Conservation (phyloP, 2,329 filamentous ascomycete genomes). For the Pseudogymnoascus sp. region DNA sequence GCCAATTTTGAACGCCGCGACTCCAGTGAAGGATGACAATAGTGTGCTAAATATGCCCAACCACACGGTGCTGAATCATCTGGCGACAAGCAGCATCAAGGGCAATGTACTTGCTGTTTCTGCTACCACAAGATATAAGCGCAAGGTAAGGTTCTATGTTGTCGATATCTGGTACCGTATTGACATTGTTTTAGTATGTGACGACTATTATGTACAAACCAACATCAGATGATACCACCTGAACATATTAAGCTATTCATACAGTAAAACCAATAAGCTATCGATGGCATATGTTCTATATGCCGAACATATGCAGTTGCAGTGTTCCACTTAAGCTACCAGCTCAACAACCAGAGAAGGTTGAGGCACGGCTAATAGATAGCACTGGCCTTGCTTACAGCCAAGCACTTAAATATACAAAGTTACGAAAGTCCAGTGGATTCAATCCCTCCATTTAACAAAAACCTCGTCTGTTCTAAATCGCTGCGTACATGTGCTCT, state of each 20-base stretch:
- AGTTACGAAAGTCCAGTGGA: background rate
- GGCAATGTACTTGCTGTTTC: slow-evolving; percentile 92
- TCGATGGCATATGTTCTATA: slow-evolving; percentile 2
- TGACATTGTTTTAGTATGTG: slow-evolving; percentile 63
- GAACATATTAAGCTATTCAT: background rate
- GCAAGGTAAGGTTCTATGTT: slow-evolving; percentile 58
- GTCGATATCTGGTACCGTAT: background rate
- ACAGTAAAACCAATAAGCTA: background rate
- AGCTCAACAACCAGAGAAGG: background rate
- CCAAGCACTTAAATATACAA: background rate
- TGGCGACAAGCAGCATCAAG: slow-evolving; percentile 97
- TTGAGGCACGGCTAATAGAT: background rate
- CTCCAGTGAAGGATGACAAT: slow-evolving; percentile 94
- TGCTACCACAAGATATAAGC: slow-evolving; percentile 93
- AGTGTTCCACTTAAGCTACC: background rate
- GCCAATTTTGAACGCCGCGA: slow-evolving; percentile 85
- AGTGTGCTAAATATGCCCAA: slow-evolving; percentile 96
- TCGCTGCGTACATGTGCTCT: slow-evolving; percentile 77
- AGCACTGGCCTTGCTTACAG: background rate
- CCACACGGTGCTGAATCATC: slow-evolving; percentile 90
- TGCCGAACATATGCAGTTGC: background rate
- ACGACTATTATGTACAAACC: slow-evolving; percentile 98
- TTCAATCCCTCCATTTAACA: slow-evolving; percentile 65
- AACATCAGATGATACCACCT: slow-evolving; percentile 40
- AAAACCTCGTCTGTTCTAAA: slow-evolving; percentile 78